Evolutionary conservation across 106 monocot genomes (phyloP).

Genomic region (Acanthochlamys bracteata): DNA sequence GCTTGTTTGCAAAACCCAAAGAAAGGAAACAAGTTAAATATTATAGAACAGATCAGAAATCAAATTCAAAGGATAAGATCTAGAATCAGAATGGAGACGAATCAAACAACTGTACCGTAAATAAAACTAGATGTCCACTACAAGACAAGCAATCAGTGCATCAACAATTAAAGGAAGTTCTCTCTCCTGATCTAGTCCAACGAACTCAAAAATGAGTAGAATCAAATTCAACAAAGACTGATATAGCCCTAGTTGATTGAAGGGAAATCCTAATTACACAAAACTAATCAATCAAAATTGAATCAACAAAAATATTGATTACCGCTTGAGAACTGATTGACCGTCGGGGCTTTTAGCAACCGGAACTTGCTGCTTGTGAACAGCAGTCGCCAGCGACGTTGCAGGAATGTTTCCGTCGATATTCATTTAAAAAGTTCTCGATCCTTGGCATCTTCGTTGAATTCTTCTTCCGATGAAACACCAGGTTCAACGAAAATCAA

Average conservation of each 20-base stretch:
- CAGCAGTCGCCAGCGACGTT: conserved; percentile 12
- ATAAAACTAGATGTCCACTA: too few relatives aligned
- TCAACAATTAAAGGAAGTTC: too few relatives aligned
- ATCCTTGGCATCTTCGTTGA: conserved; percentile 7
- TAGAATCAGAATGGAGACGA: too few relatives aligned
- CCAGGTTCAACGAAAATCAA: not conserved
- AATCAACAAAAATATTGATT: not conserved
- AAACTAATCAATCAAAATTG: not conserved
- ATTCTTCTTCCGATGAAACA: not conserved
- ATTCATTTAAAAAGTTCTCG: conserved; percentile 31
- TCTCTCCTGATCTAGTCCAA: too few relatives aligned
- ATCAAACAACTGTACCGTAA: too few relatives aligned
- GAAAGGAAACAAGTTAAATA: not conserved
- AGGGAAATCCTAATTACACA: too few relatives aligned
- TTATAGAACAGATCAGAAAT: not conserved
- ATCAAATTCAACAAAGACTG: too few relatives aligned
- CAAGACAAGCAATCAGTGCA: too few relatives aligned
- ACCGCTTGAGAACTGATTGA: conserved; percentile 78
- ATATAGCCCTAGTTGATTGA: too few relatives aligned
- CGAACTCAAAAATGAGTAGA: too few relatives aligned
- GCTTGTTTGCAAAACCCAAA: conserved; percentile 6
- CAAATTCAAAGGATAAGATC: not conserved
- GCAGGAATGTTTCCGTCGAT: conserved; percentile 29
- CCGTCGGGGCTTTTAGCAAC: conserved; percentile 39
- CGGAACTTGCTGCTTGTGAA: conserved; percentile 39